A percentile compares a stretch with the other conserved stretches of the same genome.
Conservation (phyloP, 208 protist species). For the Trypanosomatidae sp. region DNA sequence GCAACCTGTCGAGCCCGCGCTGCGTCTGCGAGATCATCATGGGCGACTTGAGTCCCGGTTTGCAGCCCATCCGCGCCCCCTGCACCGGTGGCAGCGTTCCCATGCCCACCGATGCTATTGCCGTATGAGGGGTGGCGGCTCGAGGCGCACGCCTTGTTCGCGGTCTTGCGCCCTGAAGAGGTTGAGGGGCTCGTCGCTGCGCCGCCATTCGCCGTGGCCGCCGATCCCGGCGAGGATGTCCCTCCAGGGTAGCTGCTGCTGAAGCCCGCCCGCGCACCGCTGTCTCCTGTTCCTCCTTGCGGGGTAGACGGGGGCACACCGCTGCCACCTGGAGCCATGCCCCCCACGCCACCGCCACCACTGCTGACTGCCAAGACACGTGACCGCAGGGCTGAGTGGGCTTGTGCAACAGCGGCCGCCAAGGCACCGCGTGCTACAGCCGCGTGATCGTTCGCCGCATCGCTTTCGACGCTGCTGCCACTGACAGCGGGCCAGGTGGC, state of each 20-base stretch:
- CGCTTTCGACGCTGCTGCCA: constrained; percentile 1
- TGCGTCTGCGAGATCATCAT: constrained; percentile 29
- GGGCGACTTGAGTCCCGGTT: neutral
- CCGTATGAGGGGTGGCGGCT: neutral
- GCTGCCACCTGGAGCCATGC: neutral
- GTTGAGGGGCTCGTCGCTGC: constrained; percentile 1
- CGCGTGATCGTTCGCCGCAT: neutral
- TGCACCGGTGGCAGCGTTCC: neutral
- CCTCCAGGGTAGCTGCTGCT: constrained; percentile 6
- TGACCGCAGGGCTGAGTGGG: constrained; percentile 23
- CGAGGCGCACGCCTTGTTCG: neutral
- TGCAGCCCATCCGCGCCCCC: constrained; percentile 1
- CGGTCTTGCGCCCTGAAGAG: constrained; percentile 1
- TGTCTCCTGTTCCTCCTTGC: neutral
- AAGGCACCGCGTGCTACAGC: constrained; percentile 11
- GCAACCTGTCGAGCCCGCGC: constrained; percentile 18
- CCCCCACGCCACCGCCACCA: constrained; percentile 1
- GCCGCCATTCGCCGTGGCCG: neutral
- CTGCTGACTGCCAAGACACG: constrained; percentile 11
- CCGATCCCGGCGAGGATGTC: neutral
- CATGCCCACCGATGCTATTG: neutral
- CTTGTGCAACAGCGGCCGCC: constrained; percentile 23
- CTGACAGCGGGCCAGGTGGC: neutral
- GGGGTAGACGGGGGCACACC: neutral
- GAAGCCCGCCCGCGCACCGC: neutral